Percentiles rank a stretch among this genome's conserved stretches.
phyloP scores from a whole-genome alignment of 1,284 basidiomycete genomes.

The Sphaerobolus stellatus region DNA sequence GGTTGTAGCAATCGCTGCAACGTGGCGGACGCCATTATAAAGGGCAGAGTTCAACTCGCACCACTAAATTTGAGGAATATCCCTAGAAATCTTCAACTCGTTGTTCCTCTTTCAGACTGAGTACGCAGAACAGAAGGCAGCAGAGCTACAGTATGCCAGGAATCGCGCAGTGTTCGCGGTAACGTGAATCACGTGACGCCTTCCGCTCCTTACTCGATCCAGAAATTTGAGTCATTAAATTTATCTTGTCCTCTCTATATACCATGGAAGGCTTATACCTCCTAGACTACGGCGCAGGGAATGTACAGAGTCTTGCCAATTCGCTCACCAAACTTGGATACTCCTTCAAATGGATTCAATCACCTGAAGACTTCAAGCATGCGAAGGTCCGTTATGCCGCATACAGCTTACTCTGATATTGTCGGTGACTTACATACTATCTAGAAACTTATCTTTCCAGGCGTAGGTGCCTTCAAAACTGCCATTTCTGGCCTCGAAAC shows the following conservation, averaged over 20 bases:
- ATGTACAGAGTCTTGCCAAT: constrained; percentile 93
- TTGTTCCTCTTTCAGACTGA: neutral
- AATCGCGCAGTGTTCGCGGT: neutral
- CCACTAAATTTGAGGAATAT: neutral
- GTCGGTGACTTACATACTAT: constrained; percentile 11
- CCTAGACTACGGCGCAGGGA: constrained; percentile 95
- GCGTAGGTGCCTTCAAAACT: constrained; percentile 93
- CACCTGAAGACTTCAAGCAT: constrained; percentile 81
- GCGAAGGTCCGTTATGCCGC: constrained; percentile 92
- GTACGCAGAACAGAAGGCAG: neutral
- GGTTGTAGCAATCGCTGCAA: constrained; percentile 50
- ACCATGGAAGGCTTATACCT: constrained; percentile 59
- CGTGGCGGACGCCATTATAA: constrained; percentile 48
- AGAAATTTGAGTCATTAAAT: neutral
- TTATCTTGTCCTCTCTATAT: neutral
- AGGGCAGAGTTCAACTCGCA: neutral
- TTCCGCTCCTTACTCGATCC: neutral
- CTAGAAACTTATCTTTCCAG: constrained; percentile 95
- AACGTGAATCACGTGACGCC: neutral
- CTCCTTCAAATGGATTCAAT: constrained; percentile 87
- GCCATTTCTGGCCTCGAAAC: constrained; percentile 78
- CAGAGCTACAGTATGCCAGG: neutral
- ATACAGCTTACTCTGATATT: neutral
- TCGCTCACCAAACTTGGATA: constrained; percentile 87
- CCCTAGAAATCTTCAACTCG: neutral